Base-by-base conservation (phyloP, 1,139 yeast genomes). In the Sporopachydermia cereana region DNA sequence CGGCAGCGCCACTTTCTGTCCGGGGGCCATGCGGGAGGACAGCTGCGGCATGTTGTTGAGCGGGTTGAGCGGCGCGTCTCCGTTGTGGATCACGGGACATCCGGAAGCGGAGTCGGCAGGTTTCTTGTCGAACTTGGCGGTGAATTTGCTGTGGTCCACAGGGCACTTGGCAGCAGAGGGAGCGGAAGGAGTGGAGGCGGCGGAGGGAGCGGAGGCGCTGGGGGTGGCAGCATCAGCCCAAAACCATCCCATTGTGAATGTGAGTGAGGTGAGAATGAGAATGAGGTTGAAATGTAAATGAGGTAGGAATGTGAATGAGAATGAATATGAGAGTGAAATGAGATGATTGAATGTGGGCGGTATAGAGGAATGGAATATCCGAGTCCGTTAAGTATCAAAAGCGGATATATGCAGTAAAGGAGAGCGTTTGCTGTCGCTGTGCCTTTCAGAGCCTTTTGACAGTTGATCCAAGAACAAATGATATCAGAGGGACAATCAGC, bases 1-100 rank as follows among this genome's bases (percentile, higher is more conserved):
- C 3, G 96, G 88, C 41, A 91, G 69, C 29, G 74, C 76, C 43
- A 84, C 57, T 49, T 72, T 76, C 60, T 91, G 98, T 20, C 95
- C 95, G 0, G 94, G 88, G 2, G 83, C 83, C 45, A 74, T 75
- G 1, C 78, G 68, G 1, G 93, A 74, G 17, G 88, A 66, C 46
- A 72, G 71, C 53, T 71, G 68, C 1, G 98, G 97, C 94, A 91
- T 89, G 61, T 85, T 85, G 61, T 91, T 91, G 55, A 84, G 62
- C 2, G 96, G 96, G 55, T 83, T 81, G 45, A 57, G 30, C 44
- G 41, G 18, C 3, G 46, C 47, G n/a, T 41, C 44, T 4, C 31
- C 48, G 45, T 52, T 53, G 47, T 56, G 60, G 47, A 59, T 61
- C 50, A 60, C 71, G 44, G 62, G 71, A 54, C 60, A 67, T 20